Evolutionary conservation across 768 basidiomycete species (phyloP).

Genomic region (Amanita thiersii): DNA sequence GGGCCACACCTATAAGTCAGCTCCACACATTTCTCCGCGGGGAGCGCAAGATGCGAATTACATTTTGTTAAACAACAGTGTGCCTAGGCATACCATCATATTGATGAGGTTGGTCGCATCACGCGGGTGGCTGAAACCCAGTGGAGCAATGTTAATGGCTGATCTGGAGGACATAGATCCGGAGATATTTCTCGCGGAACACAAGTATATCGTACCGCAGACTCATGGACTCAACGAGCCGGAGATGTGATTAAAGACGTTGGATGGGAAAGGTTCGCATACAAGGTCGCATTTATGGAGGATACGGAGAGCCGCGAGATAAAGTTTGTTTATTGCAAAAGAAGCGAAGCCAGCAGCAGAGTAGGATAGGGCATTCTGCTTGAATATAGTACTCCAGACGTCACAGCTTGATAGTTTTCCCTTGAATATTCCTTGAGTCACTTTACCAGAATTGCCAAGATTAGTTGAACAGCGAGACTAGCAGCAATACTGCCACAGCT

Average conservation of each 20-base stretch:
- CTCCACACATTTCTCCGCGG: background rate
- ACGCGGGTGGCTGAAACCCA: conserved; percentile 49
- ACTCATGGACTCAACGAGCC: conserved; percentile 41
- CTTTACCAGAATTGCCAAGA: too few relatives aligned
- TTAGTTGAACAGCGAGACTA: too few relatives aligned
- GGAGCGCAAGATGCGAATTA: background rate
- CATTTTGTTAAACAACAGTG: conserved; percentile 50
- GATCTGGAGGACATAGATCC: too few relatives aligned
- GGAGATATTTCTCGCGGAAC: too few relatives aligned
- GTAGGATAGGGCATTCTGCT: too few relatives aligned
- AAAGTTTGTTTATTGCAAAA: conserved; percentile 46
- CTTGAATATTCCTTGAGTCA: too few relatives aligned
- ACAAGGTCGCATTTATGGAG: conserved; percentile 23
- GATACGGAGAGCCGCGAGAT: conserved; percentile 23
- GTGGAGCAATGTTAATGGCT: conserved; percentile 45
- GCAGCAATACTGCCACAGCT: too few relatives aligned
- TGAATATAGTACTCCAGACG: too few relatives aligned
- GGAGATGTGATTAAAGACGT: conserved; percentile 49
- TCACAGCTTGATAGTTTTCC: too few relatives aligned
- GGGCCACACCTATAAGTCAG: conserved; percentile 62
- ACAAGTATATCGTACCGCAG: conserved; percentile 49
- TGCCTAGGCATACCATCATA: conserved; percentile 53
- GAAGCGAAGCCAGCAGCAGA: conserved; percentile 39
- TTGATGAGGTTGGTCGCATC: conserved; percentile 34
- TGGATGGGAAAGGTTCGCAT: conserved; percentile 37